Evolutionary conservation across 768 basidiomycete species (phyloP), one percentile per base, ranked within the genome.

Genomic region (Tremella mesenterica): DNA sequence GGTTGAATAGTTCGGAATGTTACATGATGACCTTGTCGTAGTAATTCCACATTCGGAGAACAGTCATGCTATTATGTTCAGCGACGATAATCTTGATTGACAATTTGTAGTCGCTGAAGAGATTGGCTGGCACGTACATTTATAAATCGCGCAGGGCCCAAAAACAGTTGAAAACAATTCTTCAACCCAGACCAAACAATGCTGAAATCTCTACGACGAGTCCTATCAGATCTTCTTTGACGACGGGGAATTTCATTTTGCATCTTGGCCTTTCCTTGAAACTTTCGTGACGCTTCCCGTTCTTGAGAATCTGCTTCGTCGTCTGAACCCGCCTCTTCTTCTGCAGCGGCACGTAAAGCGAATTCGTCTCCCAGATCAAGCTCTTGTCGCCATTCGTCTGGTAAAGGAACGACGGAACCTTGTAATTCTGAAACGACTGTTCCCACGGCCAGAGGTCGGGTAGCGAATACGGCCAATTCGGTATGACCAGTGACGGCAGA

Each of bases 71-170:
- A 29, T 13, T 43, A 45, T 29, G 47, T 3, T 48, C 16, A 52
- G 50, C 51, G 52, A 52, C 50, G 26, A 8, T 44, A 16, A 48
- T 36, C 47, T 41, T 53, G 6, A 13, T 16, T 28, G 2, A 36
- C 26, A 20, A 9, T 50, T 9, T n/a, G 18, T 43, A 14, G n/a
- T 20, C 29, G 16, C 4, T 12, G 29, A 13, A 27, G 10, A 12
- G 14, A 16, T 18, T n/a, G n/a, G n/a, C n/a, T n/a, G n/a, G n/a
- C 8, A 70, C 67, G 49, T 49, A 71, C 69, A 51, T 73, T 73
- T 27, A 73, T 50, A 44, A 73, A 73, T 36, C 70, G 53, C 0
- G 70, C 72, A 5, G 72, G 70, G 25, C 72, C 72, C 7, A 73
- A 58, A 60, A 69, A 73, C 25, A 73, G 57, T 56, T 70, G 68